phyloP scores from a whole-genome alignment of 2,329 filamentous ascomycete species.

The Beauveria bassiana region DNA sequence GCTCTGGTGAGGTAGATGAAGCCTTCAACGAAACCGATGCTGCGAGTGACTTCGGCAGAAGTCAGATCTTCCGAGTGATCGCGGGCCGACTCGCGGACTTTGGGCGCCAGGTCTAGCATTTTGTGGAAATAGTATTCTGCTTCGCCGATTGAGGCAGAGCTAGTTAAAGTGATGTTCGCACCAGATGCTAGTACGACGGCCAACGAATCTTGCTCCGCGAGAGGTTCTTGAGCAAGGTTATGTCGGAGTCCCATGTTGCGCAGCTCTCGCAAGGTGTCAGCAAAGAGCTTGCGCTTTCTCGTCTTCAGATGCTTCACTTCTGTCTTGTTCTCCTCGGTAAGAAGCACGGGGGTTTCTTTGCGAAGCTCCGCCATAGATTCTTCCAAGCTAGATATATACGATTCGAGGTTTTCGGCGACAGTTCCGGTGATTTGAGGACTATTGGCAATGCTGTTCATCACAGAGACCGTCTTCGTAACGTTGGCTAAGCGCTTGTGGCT shows the following conservation, averaged over 20 bases:
- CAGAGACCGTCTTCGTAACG: conserved; percentile 57
- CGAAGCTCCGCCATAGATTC: conserved; percentile 65
- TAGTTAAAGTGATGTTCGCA: conserved; percentile 28
- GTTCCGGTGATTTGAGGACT: conserved; percentile 45
- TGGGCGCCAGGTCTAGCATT: conserved; percentile 64
- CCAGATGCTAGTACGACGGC: conserved; percentile 59
- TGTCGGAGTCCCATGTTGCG: conserved; percentile 84
- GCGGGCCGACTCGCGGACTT: conserved; percentile 56
- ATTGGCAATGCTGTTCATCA: conserved; percentile 60
- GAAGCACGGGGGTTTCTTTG: conserved; percentile 70
- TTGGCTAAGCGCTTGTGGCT: conserved; percentile 63
- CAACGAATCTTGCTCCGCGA: conserved; percentile 66
- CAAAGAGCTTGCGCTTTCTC: conserved; percentile 82
- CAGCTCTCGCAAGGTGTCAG: conserved; percentile 75
- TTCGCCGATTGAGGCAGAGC: conserved; percentile 18
- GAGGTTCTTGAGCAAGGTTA: conserved; percentile 66
- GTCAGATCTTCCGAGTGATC: conserved; percentile 83
- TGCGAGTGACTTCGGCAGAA: conserved; percentile 68
- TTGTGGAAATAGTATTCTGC: conserved; percentile 73
- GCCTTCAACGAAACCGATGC: conserved; percentile 80
- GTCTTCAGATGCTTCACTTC: conserved; percentile 82
- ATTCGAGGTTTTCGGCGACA: conserved; percentile 51
- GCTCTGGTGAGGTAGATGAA: conserved; percentile 58
- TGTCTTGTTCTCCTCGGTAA: conserved; percentile 82
- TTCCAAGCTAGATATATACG: conserved; percentile 62